Evolutionary conservation across 345 rosid species (phyloP), one percentile per base, ranked within the genome.

Genomic region (Clarkia xantiana): DNA sequence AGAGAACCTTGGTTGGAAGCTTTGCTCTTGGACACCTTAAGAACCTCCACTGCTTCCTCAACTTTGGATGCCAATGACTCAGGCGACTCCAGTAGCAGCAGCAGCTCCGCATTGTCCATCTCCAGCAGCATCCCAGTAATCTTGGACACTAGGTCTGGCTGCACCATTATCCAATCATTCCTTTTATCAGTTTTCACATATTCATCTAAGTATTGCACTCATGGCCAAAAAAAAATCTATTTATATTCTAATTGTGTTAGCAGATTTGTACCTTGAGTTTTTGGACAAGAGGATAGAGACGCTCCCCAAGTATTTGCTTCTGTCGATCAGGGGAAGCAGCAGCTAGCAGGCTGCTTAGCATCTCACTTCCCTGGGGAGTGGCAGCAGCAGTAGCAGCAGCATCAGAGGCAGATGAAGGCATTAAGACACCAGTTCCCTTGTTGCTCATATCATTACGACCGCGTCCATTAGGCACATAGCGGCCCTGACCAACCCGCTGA

Each of bases 41-140:
- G 81, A 36, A 79, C 82, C 53, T 75, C 68, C 45, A 73, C 67
- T 12, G 91, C 91, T 71, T 82, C 95, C n/a, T 76, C 67, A 29
- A 82, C 84, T 60, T 71, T 80, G 23, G 64, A 59, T 18, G 83
- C 61, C 45, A 85, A 55, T 10, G 72, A 59, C 43, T 79, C 77
- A 0, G 87, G 83, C 3, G 95, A 77, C 54, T 85, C 79, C 42
- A 85, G 38, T 40, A 85, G 53, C 52, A 71, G 63, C 3, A 81
- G 69, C 62, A 82, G 62, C 46, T 86, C 88, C 2, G 87, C 52
- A 34, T 74, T 74, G 69, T 79, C 91, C 91, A 77, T 79, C 73
- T 79, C 84, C 60, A 82, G 48, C 52, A 86, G 80, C 91, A 82
- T 86, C 20, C 85, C 95, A 0, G 95, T 86, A 23, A 86, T 79